phyloP scores from a whole-genome alignment of 805 yeast genomes.

The Debaryomyces maramus region DNA sequence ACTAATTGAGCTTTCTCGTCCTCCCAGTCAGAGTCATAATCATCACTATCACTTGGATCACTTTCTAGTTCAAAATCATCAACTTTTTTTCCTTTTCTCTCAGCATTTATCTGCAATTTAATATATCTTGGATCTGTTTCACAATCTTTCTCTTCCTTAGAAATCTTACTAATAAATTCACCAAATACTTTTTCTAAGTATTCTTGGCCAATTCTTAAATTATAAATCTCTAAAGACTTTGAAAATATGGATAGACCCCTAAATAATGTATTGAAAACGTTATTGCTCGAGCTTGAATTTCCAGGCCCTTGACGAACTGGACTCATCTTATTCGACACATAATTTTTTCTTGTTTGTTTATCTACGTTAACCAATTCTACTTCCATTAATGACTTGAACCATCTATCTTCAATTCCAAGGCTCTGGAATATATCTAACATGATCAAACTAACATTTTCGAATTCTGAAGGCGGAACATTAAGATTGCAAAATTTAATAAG shows the following conservation, averaged over 20 bases:
- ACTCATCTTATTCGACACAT: constrained; percentile 31
- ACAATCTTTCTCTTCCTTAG: constrained; percentile 53
- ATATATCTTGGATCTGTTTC: constrained; percentile 80
- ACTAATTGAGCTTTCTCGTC: constrained; percentile 33
- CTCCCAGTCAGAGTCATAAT: constrained; percentile 25
- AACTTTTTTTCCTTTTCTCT: constrained; percentile 21
- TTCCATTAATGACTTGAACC: constrained; percentile 71
- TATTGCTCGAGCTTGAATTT: constrained; percentile 23
- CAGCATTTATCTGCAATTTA: constrained; percentile 33
- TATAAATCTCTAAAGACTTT: constrained; percentile 75
- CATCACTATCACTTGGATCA: constrained; percentile 18
- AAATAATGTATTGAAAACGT: constrained; percentile 49
- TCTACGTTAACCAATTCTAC: constrained; percentile 58
- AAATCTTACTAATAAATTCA: constrained; percentile 56
- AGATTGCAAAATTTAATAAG: constrained; percentile 49
- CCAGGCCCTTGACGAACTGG: constrained; percentile 6
- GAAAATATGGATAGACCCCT: constrained; percentile 85
- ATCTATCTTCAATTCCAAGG: constrained; percentile 62
- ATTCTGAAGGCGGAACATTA: constrained; percentile 38
- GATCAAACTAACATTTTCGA: constrained; percentile 58
- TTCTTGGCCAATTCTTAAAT: constrained; percentile 74
- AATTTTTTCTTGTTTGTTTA: constrained; percentile 42
- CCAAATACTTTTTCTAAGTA: constrained; percentile 75
- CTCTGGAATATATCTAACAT: constrained; percentile 76
- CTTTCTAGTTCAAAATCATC: constrained; percentile 22